A percentile compares a stretch with the other conserved stretches of the same genome.
phyloP scores from a whole-genome alignment of 2,329 filamentous ascomycete genomes.

The Hortaea werneckii region DNA sequence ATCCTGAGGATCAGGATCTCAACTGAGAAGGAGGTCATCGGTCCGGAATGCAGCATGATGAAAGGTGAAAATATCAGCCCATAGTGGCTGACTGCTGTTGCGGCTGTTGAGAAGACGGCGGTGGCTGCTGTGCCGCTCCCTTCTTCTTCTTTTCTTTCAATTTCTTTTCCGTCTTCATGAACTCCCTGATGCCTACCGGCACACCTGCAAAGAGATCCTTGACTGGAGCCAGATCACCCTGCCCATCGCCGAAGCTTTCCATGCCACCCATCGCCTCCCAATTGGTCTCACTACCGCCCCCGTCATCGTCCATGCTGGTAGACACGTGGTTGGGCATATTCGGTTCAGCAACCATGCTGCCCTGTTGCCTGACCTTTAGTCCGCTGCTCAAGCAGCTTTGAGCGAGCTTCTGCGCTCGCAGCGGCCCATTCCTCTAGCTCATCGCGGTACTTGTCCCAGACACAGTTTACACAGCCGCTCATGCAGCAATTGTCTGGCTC shows the following conservation, averaged over 20 bases:
- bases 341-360: slow-evolving; percentile 27
- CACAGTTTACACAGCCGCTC: slow-evolving; percentile 95
- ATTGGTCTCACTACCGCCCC: slow-evolving; percentile 61
- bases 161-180: slow-evolving; percentile 94
- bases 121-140: not conserved
- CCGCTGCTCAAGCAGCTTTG: slow-evolving; percentile 32
- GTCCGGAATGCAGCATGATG: too few relatives aligned
- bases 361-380: slow-evolving; percentile 19
- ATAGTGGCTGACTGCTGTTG: too few relatives aligned
- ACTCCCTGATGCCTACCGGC: slow-evolving; percentile 87
- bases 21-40: too few relatives aligned
- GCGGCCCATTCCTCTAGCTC: slow-evolving; percentile 83
- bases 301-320: slow-evolving; percentile 67
- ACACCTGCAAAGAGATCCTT: slow-evolving; percentile 68
- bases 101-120: too few relatives aligned
- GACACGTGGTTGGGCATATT: slow-evolving; percentile 40
- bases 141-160: slow-evolving; percentile 60
- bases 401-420: slow-evolving; percentile 53
- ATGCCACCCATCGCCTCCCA: slow-evolving; percentile 38
- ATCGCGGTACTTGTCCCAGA: slow-evolving; percentile 86
- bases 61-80: too few relatives aligned
- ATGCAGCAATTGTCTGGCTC: slow-evolving; percentile 99
- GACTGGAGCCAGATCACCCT: slow-evolving; percentile 22
- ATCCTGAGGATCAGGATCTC: too few relatives aligned
- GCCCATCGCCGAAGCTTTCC: slow-evolving; percentile 1